Evolutionary conservation across 805 yeast genomes (phyloP).

Genomic region (Hanseniaspora vineae): DNA sequence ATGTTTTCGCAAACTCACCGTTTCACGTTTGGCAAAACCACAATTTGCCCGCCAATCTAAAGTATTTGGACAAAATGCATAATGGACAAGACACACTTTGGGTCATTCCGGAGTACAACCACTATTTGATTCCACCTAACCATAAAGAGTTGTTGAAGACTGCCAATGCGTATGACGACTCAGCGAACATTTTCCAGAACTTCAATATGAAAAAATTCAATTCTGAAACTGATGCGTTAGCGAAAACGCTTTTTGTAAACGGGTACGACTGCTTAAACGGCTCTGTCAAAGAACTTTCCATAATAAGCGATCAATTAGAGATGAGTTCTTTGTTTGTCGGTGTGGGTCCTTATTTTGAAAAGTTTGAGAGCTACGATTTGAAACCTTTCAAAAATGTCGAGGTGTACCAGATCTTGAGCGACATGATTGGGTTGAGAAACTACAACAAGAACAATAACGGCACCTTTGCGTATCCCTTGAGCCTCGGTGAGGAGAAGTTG

Average conservation of each 20-base stretch:
- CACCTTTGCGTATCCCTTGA: slow-evolving; percentile 10
- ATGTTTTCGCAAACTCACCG: slow-evolving; percentile 7
- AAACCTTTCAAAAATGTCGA: slow-evolving; percentile 63
- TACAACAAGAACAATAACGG: slow-evolving; percentile 55
- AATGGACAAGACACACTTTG: slow-evolving; percentile 29
- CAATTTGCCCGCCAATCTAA: slow-evolving; percentile 32
- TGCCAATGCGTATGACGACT: too few relatives aligned
- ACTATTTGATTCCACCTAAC: slow-evolving; percentile 24
- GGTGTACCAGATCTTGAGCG: slow-evolving; percentile 64
- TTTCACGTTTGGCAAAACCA: slow-evolving; percentile 41
- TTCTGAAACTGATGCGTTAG: background rate
- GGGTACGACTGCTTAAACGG: background rate
- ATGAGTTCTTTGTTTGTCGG: slow-evolving; percentile 80
- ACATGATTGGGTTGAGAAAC: slow-evolving; percentile 32
- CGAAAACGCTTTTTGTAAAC: background rate
- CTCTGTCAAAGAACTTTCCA: slow-evolving; percentile 35
- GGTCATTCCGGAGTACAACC: slow-evolving; percentile 77
- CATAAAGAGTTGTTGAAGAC: too few relatives aligned
- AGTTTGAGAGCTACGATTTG: slow-evolving; percentile 12
- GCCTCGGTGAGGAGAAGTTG: slow-evolving; percentile 14
- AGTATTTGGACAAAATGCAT: slow-evolving; percentile 27
- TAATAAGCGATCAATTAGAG: slow-evolving; percentile 31
- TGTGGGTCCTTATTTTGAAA: slow-evolving; percentile 62
- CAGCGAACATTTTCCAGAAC: background rate
- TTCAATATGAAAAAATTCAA: background rate